Evolutionary conservation across 2,329 filamentous ascomycete species (phyloP), one percentile per base, ranked within the genome.

Genomic region (Colletotrichum scovillei): DNA sequence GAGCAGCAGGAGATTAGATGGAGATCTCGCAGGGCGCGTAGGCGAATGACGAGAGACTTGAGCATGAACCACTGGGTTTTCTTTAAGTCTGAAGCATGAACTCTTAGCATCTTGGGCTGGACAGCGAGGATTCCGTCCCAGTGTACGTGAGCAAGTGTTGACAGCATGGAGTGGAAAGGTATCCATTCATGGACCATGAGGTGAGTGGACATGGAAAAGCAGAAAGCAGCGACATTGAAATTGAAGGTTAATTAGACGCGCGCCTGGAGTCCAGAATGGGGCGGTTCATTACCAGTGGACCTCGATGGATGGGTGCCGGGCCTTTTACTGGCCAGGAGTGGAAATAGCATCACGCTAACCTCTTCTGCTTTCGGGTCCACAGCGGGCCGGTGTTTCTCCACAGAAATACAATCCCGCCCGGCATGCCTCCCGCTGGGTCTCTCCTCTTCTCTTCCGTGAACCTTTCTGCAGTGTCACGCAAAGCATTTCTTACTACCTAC

Each of bases 201-300:
- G 49, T 26, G 6, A 14, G 30, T 32, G 24, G 63, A 38, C 30
- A 38, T 26, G n/a, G 35, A 7, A 14, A n/a, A 63, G 63, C 56
- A 53, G 58, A n/a, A 28, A 63, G 63, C 56, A 53, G 58, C 62
- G 46, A 49, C 49, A 64, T 59, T n/a, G 53, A 55, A 62, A 66
- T 69, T 74, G 63, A 68, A 63, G 68, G 52, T 72, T 46, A 16
- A 35, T 46, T 74, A 74, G 73, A 74, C 73, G 73, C 73, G 73
- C 73, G 73, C 73, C 69, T 74, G 60, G 59, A 69, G n/a, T 46
- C 1, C 53, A n/a, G 58, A 52, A 46, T 62, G 63, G 72, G 30
- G 42, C 66, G 16, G 28, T 59, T 56, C 30, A 30, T 55, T 53
- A 26, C 28, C n/a, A 38, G 59, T 69, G 70, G 70, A 55, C 53